A percentile compares a stretch with the other conserved stretches of the same genome.
phyloP scores from a whole-genome alignment of 805 yeast species.

The Metschnikowia noctiluminum region DNA sequence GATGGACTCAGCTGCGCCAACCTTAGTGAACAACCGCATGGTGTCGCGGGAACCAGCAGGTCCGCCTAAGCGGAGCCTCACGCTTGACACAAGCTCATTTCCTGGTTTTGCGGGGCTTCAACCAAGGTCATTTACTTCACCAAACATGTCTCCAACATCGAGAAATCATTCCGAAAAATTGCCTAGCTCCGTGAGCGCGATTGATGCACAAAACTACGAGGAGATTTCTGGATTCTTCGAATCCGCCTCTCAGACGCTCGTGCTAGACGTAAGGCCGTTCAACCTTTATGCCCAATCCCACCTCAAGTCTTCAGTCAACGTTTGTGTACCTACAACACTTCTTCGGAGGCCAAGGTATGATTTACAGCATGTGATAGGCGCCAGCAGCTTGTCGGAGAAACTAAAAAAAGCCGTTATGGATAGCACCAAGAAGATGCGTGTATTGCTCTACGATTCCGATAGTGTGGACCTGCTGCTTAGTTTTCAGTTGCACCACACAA shows the following conservation, averaged over 20 bases:
- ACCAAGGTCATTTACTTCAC: not conserved
- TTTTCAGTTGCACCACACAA: constrained; percentile 33
- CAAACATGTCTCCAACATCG: constrained; percentile 17
- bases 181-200: constrained; percentile 11
- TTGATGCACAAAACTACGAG: constrained; percentile 11
- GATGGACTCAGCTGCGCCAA: constrained; percentile 4
- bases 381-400: constrained; percentile 25
- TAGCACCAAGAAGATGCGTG: constrained; percentile 15
- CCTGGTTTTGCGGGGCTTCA: constrained; percentile 1
- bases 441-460: constrained; percentile 34
- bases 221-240: constrained; percentile 3
- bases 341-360: constrained; percentile 36
- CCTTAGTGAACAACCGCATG: constrained; percentile 1
- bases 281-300: constrained; percentile 31
- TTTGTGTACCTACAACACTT: constrained; percentile 45
- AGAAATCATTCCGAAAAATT: constrained; percentile 14
- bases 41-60: constrained; percentile 1
- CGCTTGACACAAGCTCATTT: not conserved
- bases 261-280: constrained; percentile 41
- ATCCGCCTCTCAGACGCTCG: constrained; percentile 7
- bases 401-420: constrained; percentile 19
- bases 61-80: constrained; percentile 3
- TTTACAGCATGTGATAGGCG: constrained; percentile 30
- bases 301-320: constrained; percentile 31
- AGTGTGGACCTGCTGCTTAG: constrained; percentile 22